Base-by-base conservation (phyloP, 1,284 basidiomycete genomes). In the Tremellales sp. region DNA sequence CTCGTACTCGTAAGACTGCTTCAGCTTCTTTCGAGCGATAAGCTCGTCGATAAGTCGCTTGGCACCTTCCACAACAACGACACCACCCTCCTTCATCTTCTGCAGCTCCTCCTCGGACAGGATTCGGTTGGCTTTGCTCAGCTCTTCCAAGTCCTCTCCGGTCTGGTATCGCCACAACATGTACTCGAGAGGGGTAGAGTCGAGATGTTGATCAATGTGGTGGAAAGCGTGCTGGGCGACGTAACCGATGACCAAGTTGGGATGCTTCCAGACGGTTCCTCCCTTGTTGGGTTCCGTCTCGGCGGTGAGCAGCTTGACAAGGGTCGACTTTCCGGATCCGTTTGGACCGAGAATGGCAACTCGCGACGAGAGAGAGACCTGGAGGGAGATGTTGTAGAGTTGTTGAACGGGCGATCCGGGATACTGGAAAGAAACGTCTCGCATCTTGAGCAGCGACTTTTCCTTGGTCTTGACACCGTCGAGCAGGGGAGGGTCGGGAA, bases 391-490 rank as follows among this genome's bases (percentile, higher is more conserved):
- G 77, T 97, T 87, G 80, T 84, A 86, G 57, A 97, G 81, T 74
- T 95, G 92, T 74, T 93, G 92, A 50, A 85, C 80, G 48, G 83
- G 67, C 61, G 87, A 81, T 32, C 82, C 81, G 38, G 90, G 89
- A 78, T 97, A 97, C 76, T 95, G 90, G 87, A 92, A 97, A 66
- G 86, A 87, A 64, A 94, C 91, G 74, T 90, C 87, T 72, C 90
- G 86, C 91, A 97, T 95, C 83, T 97, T 97, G 66, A 97, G 78
- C 63, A 97, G 78, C 60, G 83, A 84, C 83, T 95, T 97, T 79
- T 97, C 92, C 82, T 97, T 97, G 72, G 93, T 97, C 86, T 97
- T 97, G 78, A 97, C 92, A 86, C 92, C 93, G 60, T 97, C 92
- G 57, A 97, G 86, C 57, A 97, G 83, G 72, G 93, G 92, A 47